These are phyloP conservation scores for Wallacemonas sp. DNA, from an alignment of 208 protist genomes.

Conservation along the genomic window DNA sequence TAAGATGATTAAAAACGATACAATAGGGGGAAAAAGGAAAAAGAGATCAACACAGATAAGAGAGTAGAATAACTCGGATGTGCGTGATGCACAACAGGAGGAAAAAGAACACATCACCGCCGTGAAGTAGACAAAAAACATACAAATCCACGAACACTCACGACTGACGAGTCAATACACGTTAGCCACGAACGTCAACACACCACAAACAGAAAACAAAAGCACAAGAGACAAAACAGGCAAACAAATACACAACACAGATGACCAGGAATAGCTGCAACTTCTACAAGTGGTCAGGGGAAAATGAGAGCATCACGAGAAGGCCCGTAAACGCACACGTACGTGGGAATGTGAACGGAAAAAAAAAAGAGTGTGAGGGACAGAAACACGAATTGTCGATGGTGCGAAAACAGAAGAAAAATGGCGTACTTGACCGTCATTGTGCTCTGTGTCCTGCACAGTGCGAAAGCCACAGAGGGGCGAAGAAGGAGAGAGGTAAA, in stretches of 20 bases:
- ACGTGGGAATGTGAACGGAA: not conserved
- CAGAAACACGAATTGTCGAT: no score
- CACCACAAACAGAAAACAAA: constrained; percentile 1
- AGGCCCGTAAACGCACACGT: not conserved
- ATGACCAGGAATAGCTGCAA: no score
- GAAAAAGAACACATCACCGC: constrained; percentile 4
- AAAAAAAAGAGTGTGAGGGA: not conserved
- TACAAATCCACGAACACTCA: no score
- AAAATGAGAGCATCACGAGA: not conserved
- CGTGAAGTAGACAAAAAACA: not conserved
- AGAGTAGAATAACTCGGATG: constrained; percentile 8
- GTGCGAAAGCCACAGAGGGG: no score
- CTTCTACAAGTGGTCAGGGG: not conserved
- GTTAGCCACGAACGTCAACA: no score
- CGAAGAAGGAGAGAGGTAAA: no score
- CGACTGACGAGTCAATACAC: no score
- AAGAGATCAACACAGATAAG: not conserved
- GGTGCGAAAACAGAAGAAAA: no score
- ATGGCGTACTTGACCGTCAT: no score
- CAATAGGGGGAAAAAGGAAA: constrained; percentile 21
- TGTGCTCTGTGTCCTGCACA: no score
- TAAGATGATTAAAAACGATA: not conserved
- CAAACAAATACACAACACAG: constrained; percentile 2
- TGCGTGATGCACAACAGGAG: not conserved
- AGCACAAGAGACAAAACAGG: constrained; percentile 12